Conservation (phyloP, 176 grass and related monocot genomes). For the Hordeum marinum region DNA sequence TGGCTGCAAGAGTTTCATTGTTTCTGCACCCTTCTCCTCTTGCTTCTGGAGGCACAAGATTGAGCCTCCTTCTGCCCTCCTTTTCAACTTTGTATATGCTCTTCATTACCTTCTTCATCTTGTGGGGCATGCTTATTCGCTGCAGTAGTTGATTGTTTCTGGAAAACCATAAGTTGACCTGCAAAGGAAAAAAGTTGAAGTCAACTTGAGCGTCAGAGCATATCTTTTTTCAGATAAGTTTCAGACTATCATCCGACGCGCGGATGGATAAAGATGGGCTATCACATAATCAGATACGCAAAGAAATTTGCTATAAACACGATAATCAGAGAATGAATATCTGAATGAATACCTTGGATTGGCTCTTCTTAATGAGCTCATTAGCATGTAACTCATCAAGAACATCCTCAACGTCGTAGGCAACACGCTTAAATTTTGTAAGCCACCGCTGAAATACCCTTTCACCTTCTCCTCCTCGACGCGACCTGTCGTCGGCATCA, state of each 20-base stretch:
- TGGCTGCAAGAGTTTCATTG: neutral
- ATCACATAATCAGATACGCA: neutral
- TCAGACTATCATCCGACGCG: neutral
- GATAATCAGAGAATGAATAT: neutral
- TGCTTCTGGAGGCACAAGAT: neutral
- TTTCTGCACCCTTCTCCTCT: neutral
- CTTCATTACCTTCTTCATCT: neutral
- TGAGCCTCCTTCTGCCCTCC: neutral
- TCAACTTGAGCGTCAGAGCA: neutral
- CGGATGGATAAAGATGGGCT: too few relatives aligned
- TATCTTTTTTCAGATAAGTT: neutral
- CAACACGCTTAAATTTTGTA: neutral
- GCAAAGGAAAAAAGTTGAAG: neutral
- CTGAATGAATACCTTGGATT: neutral
- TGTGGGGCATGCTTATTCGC: neutral
- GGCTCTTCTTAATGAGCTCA: neutral
- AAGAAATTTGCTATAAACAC: neutral
- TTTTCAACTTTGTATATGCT: neutral
- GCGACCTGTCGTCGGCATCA: neutral
- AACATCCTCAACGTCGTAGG: neutral
- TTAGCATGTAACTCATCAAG: neutral
- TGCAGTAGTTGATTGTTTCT: neutral
- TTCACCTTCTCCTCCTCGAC: neutral
- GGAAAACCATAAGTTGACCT: neutral
- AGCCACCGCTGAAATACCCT: neutral